Percentiles rank a stretch among this genome's conserved stretches.
phyloP scores from a whole-genome alignment of 805 yeast species.

The Metschnikowia baotianmanensis region DNA sequence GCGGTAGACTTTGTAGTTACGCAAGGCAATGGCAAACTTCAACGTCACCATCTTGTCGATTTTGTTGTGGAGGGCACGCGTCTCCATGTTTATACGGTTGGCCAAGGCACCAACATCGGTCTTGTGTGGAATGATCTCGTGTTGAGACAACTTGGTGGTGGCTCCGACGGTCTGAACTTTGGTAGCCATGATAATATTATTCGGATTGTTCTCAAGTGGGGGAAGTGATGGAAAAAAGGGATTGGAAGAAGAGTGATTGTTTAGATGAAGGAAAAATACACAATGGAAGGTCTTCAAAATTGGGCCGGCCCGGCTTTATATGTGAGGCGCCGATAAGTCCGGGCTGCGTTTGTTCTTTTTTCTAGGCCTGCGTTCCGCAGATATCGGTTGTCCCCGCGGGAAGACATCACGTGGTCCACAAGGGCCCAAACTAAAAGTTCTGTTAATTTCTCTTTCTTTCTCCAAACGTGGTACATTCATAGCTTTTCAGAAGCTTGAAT shows the following conservation, averaged over 20 bases:
- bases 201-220: not conserved
- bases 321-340: slow-evolving; percentile 14
- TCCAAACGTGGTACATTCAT: no score
- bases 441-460: no score
- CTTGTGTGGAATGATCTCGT: slow-evolving; percentile 69
- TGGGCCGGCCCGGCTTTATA: slow-evolving; percentile 6
- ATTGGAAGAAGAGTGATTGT: not conserved
- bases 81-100: slow-evolving; percentile 72
- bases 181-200: not conserved
- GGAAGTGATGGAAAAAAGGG: not conserved
- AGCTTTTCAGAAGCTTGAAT: no score
- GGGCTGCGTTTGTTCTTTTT: slow-evolving; percentile 1
- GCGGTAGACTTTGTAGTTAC: slow-evolving; percentile 73
- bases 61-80: slow-evolving; percentile 62
- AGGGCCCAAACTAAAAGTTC: no score
- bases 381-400: slow-evolving; percentile 8
- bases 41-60: slow-evolving; percentile 67
- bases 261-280: no score
- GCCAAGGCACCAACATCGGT: slow-evolving; percentile 82
- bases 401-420: no score
- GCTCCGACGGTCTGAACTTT: slow-evolving; percentile 13
- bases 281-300: no score
- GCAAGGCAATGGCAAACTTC: slow-evolving; percentile 69
- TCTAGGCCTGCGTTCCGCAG: slow-evolving; percentile 8
- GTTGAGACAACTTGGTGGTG: slow-evolving; percentile 34